Base-by-base conservation (phyloP, 352 stramenopile genomes). In the Pythium biforme region DNA sequence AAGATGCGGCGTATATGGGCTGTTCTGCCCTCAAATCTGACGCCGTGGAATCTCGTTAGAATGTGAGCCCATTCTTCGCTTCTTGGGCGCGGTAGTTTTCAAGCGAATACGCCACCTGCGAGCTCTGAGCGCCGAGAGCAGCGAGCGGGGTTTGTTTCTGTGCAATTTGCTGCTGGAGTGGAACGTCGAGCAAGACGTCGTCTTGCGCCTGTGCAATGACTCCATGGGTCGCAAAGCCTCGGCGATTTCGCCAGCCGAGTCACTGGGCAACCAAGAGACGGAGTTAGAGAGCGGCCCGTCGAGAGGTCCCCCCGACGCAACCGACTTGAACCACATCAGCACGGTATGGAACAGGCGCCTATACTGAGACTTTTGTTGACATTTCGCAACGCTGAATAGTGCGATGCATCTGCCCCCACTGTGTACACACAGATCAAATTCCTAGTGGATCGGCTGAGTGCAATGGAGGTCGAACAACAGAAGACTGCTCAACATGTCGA, bases 81-180 rank as follows among this genome's bases (percentile, higher is more conserved):
- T 43, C 15, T 31, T 65, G 7, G 50, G 48, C 3, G 2, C 33
- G 0, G 1, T 47, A 15, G 14, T 33, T 7, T 6, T 19, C 12
- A 62, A 37, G 20, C 43, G 52, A 19, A 17, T 53, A 3, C 22
- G 53, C 62, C 33, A 60, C 15, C 46, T 63, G 23, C 37, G 23
- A 27, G 29, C 41, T 11, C 25, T 57, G 15, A 40, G 26, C 14
- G n/a, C 26, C 1, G 57, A 64, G 31, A 66, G 49, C 45, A 63
- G 26, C 39, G 49, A 54, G 27, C 47, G 53, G 20, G 51, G 58
- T 64, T 66, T 86, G 51, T 26, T 76, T 27, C 64, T 89, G 6
- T 81, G 77, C 31, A 74, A 71, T 14, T 39, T 83, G 39, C 55
- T 89, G 17, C 68, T 89, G 10, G 74, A 89, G 22, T 89, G 79